Evolutionary conservation across 352 stramenopile species (phyloP).

Genomic region (Phytopythium aichiense): DNA sequence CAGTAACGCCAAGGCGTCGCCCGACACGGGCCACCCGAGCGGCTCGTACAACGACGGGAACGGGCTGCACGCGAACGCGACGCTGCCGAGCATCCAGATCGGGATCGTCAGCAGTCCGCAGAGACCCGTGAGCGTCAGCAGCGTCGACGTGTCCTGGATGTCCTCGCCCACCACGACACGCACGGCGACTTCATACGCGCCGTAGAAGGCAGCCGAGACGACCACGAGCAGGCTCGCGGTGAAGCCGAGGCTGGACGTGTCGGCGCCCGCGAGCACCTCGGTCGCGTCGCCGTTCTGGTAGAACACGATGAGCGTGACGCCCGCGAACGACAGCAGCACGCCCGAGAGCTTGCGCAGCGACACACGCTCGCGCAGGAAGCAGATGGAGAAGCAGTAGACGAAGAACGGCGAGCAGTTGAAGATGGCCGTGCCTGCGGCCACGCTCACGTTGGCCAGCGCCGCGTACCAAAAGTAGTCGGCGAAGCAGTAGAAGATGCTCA

Average conservation of each 20-base stretch:
- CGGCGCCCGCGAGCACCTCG: constrained; percentile 25
- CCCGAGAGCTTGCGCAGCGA: constrained; percentile 26
- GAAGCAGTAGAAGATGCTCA: constrained; percentile 39
- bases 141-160: constrained; percentile 41
- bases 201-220: constrained; percentile 38
- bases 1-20: constrained; percentile 31
- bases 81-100: constrained; percentile 40
- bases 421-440: constrained; percentile 31
- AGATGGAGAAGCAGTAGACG: constrained; percentile 46
- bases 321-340: constrained; percentile 25
- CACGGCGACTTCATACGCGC: constrained; percentile 43
- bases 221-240: constrained; percentile 40
- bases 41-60: constrained; percentile 44
- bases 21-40: constrained; percentile 34
- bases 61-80: constrained; percentile 31
- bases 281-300: constrained; percentile 20
- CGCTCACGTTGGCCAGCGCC: constrained; percentile 30
- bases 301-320: constrained; percentile 27
- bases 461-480: constrained; percentile 49
- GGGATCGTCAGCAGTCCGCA: constrained; percentile 42
- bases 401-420: constrained; percentile 50
- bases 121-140: constrained; percentile 40
- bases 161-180: constrained; percentile 29
- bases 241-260: constrained; percentile 22
- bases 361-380: constrained; percentile 28